phyloP scores from a whole-genome alignment of 148 eudicot genomes.

The Silene conica region DNA sequence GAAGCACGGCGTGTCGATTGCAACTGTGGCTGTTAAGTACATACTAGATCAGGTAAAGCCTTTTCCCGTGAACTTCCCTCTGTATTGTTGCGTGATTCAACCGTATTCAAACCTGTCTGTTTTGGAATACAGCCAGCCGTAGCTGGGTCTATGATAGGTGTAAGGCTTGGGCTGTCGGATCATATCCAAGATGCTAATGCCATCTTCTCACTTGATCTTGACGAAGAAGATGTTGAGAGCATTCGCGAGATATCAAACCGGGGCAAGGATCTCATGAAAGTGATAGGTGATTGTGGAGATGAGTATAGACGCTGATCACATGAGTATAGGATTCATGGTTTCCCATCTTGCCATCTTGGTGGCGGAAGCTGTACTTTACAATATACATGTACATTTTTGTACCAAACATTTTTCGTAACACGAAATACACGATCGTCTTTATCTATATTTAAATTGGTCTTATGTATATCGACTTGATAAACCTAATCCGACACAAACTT shows the following conservation, averaged over 20 bases:
- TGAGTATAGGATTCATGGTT: background rate
- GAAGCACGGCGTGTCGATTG: conserved; percentile 85
- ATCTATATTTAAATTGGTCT: too few species aligned
- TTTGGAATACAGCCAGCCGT: conserved; percentile 64
- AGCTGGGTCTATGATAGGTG: conserved; percentile 96
- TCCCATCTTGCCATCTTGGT: background rate
- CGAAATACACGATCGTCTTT: background rate
- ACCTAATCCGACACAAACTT: too few species aligned
- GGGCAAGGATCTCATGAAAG: conserved; percentile 71
- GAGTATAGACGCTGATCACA: conserved; percentile 63
- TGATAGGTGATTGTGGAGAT: conserved; percentile 96
- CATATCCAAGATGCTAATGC: conserved; percentile 67
- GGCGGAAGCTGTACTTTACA: background rate
- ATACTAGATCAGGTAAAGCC: conserved; percentile 71
- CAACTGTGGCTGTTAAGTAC: conserved; percentile 82
- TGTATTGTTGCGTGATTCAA: background rate
- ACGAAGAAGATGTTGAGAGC: conserved; percentile 64
- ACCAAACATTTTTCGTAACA: conserved; percentile 14
- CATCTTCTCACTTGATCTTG: conserved; percentile 74
- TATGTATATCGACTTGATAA: too few species aligned
- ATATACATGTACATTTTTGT: conserved; percentile 7
- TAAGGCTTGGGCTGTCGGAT: conserved; percentile 83
- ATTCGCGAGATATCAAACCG: conserved; percentile 57
- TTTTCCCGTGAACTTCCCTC: conserved; percentile 2
- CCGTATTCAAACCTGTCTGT: background rate